A percentile compares a stretch with the other conserved stretches of the same genome.
Evolutionary conservation across 2,329 filamentous ascomycete genomes (phyloP).

Genomic region (Colletotrichum sojae): DNA sequence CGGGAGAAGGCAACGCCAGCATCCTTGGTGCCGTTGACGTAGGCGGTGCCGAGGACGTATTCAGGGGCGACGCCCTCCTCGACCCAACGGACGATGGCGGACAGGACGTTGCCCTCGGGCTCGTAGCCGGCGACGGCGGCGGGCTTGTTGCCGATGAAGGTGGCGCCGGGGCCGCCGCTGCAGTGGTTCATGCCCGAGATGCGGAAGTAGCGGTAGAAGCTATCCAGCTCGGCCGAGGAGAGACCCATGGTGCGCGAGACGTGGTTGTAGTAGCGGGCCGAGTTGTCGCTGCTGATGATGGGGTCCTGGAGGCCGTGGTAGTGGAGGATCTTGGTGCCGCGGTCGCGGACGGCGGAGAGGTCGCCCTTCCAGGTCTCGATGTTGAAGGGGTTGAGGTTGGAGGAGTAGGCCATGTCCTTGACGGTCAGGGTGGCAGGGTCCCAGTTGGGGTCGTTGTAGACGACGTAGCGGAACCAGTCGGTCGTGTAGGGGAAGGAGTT

Average conservation of each 20-base stretch:
- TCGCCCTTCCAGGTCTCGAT: conserved; percentile 57
- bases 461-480: conserved; percentile 56
- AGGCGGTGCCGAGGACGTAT: conserved; percentile 52
- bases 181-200: conserved; percentile 53
- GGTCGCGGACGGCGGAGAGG: conserved; percentile 53
- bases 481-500: conserved; percentile 46
- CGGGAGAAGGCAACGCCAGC: conserved; percentile 49
- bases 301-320: conserved; percentile 62
- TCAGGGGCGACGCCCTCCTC: conserved; percentile 49
- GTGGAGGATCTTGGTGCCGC: conserved; percentile 60
- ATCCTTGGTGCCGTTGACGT: conserved; percentile 44
- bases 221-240: conserved; percentile 49
- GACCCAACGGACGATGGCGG: conserved; percentile 48
- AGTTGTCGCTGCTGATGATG: conserved; percentile 60
- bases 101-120: conserved; percentile 49
- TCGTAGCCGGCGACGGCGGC: conserved; percentile 44
- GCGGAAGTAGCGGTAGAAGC: conserved; percentile 52
- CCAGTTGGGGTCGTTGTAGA: conserved; percentile 57
- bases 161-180: conserved; percentile 46
- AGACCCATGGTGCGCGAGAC: conserved; percentile 60
- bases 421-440: conserved; percentile 50
- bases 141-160: conserved; percentile 46
- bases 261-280: conserved; percentile 63
- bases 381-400: conserved; percentile 52
- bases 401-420: conserved; percentile 53